Base-by-base conservation (phyloP, 768 basidiomycete genomes). In the Rhizopogon vinicolor region DNA sequence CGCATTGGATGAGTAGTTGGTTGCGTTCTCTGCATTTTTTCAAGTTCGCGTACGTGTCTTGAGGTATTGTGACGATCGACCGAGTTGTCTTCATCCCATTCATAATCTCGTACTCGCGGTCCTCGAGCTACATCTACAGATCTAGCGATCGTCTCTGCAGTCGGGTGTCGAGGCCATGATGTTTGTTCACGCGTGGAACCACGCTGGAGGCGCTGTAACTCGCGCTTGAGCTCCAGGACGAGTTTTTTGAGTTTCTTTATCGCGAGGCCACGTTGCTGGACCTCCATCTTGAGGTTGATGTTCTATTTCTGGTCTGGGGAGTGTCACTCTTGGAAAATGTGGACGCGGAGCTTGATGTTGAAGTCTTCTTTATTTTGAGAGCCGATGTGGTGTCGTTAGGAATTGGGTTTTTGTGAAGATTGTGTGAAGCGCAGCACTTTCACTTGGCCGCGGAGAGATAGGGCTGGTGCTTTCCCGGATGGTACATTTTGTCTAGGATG, bases 231-330 rank as follows among this genome's bases (percentile, higher is more conserved):
- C 61, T 93, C 89, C 9, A 91, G 74, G 1, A 95, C 81, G 31
- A 93, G 83, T 66, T 96, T 94, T 71, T 92, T 92, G 58, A 92
- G 77, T 68, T 90, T 91, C 78, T 96, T 96, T 65, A 93, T 81
- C 72, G 96, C 94, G 75, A 91, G 84, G 12, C 90, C 87, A 2
- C 91, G 84, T 64, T 91, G 86, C 62, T 93, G 89, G 1, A 93
- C 90, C 67, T 94, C 91, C 61, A 94, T 87, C 72, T 96, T 96
- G 66, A 96, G 85, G 59, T 86, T 87, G 65, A 93, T 91, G 63
- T 96, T 96, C 71, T 95, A 91, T 62, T 94, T 91, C 65, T 97
- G 89, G 68, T 96, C 93, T 0, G 93, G 93, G 0, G 91, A 89
- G 44, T 94, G 84, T 62, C 91, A 86, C 64, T 98, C 93, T 70